Evolutionary conservation across 805 yeast species (phyloP).

Genomic region (Ascoidea asiatica): DNA sequence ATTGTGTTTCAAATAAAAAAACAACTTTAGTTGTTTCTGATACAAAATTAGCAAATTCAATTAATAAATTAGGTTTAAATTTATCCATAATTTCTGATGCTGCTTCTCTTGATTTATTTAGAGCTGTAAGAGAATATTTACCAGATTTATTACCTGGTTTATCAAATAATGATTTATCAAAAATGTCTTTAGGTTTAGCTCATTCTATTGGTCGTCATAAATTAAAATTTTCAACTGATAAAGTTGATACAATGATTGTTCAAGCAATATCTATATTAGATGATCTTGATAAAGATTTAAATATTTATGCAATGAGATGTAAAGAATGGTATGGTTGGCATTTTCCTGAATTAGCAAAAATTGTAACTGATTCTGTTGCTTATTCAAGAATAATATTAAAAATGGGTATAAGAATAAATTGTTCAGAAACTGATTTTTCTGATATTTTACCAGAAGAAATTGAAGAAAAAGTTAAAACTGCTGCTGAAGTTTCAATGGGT

Average conservation of each 20-base stretch:
- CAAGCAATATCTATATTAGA: conserved; percentile 97
- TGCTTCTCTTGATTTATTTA: conserved; percentile 83
- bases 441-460: conserved; percentile 85
- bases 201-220: conserved; percentile 98
- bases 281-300: conserved; percentile 93
- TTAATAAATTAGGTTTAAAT: conserved; percentile 85
- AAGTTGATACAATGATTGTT: conserved; percentile 97
- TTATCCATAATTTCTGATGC: conserved; percentile 88
- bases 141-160: conserved; percentile 93
- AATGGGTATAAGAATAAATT: conserved; percentile 91
- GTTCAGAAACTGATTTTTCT: conserved; percentile 80
- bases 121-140: conserved; percentile 89
- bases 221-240: conserved; percentile 93
- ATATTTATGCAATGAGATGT: conserved; percentile 97
- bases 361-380: conserved; percentile 90
- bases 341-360: conserved; percentile 98
- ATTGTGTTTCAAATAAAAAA: conserved; percentile 68
- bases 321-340: conserved; percentile 99
- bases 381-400: conserved; percentile 86
- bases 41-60: conserved; percentile 90
- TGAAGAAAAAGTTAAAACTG: conserved; percentile 84
- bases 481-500: conserved; percentile 99
- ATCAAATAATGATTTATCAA: conserved; percentile 68
- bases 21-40: conserved; percentile 84
- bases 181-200: conserved; percentile 97